Conservation (phyloP, 306 rosid genomes). For the Cucurbita maxima region DNA sequence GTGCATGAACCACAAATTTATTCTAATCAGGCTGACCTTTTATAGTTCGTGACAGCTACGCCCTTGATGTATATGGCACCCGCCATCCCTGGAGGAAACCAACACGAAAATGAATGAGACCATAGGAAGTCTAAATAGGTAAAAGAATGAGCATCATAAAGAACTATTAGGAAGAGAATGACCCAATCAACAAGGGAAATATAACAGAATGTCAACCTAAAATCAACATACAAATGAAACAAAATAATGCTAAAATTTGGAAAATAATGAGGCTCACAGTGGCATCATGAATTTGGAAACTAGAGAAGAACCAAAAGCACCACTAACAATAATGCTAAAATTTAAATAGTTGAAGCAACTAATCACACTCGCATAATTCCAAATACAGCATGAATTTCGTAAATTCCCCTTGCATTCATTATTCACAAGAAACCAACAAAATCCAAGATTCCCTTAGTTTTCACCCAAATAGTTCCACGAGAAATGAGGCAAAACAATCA, state of each 20-base stretch:
- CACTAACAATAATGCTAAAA: neutral
- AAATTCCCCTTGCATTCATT: neutral
- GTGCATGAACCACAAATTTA: neutral
- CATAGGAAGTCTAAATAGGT: neutral
- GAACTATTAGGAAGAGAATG: neutral
- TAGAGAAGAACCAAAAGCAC: neutral
- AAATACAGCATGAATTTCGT: neutral
- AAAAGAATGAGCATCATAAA: neutral
- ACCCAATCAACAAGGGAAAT: neutral
- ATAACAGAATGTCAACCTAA: neutral
- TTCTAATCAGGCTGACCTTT: conserved; percentile 42
- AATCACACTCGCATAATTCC: neutral
- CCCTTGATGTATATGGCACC: conserved; percentile 88
- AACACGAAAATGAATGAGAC: neutral
- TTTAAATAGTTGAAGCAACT: neutral
- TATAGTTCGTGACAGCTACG: conserved; percentile 67
- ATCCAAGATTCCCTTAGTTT: neutral
- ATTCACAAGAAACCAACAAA: neutral
- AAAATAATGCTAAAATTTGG: too few species aligned
- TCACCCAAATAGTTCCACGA: neutral
- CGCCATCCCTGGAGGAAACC: conserved; percentile 53
- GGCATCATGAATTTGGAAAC: neutral
- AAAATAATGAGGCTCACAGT: too few species aligned
- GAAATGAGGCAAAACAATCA: neutral
- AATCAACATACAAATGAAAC: neutral